Conservation (phyloP, 257 asterid species). For the Rehmannia glutinosa region DNA sequence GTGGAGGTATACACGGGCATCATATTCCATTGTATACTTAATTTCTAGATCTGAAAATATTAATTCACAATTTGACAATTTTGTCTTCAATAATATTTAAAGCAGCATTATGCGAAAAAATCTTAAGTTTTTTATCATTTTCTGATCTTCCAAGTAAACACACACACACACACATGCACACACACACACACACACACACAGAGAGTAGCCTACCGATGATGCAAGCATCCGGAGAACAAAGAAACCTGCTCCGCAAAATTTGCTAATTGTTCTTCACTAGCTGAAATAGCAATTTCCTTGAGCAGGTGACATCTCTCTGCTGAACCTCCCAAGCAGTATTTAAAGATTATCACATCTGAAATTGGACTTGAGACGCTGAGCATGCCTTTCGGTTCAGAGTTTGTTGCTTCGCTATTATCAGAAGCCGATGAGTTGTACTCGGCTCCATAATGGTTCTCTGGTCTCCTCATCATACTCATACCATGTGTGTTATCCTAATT, state of each 20-base stretch:
- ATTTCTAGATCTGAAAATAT: neutral
- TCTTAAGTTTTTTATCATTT: too few species aligned
- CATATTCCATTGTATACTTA: neutral
- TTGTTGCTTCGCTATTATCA: slow-evolving; percentile 55
- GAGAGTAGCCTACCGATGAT: slow-evolving; percentile 57
- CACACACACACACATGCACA: too few species aligned
- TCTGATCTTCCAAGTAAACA: too few species aligned
- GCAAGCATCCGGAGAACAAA: slow-evolving; percentile 76
- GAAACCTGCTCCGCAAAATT: slow-evolving; percentile 70
- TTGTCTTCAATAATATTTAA: too few species aligned
- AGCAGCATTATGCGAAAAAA: too few species aligned
- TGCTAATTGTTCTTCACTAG: slow-evolving; percentile 52
- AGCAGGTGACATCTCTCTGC: slow-evolving; percentile 70
- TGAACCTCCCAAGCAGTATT: slow-evolving; percentile 76
- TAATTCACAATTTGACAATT: too few species aligned
- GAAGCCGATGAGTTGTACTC: slow-evolving; percentile 53
- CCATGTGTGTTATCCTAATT: slow-evolving; percentile 41
- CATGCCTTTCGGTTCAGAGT: slow-evolving; percentile 36
- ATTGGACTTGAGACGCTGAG: slow-evolving; percentile 35
- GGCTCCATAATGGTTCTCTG: slow-evolving; percentile 36
- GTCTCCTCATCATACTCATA: slow-evolving; percentile 35
- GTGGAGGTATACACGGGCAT: neutral
- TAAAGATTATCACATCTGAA: slow-evolving; percentile 70
- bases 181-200: too few species aligned
- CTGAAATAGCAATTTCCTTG: slow-evolving; percentile 69